phyloP scores from a whole-genome alignment of 202 grass and related monocot species.

The Eragrostis tef region DNA sequence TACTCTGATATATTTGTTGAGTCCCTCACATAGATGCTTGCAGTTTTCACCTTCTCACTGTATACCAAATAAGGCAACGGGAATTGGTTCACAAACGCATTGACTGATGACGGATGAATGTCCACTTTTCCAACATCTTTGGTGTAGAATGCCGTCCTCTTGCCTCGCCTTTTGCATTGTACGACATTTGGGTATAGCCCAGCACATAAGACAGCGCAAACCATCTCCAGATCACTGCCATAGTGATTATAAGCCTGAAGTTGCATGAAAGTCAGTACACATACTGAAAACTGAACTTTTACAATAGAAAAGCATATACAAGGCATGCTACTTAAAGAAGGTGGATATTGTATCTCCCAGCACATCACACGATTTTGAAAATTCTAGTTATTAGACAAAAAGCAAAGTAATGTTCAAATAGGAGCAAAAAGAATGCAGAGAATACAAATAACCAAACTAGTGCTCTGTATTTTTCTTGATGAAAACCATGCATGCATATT shows the following conservation, averaged over 20 bases:
- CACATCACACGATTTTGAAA: background rate
- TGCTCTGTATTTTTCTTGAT: background rate
- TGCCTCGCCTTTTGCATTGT: conserved; percentile 89
- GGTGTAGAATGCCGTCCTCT: conserved; percentile 80
- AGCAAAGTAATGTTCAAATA: background rate
- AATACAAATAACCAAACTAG: background rate
- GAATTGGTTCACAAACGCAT: conserved; percentile 69
- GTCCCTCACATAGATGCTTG: conserved; percentile 85
- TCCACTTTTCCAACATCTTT: conserved; percentile 96
- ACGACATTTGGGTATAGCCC: conserved; percentile 95
- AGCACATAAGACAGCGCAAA: conserved; percentile 85
- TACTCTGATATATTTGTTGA: conserved; percentile 98
- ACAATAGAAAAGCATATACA: background rate
- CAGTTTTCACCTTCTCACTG: conserved; percentile 92
- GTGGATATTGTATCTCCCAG: background rate
- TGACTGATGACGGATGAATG: conserved; percentile 93
- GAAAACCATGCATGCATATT: background rate
- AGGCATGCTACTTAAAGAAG: background rate
- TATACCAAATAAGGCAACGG: conserved; percentile 95
- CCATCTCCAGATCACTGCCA: conserved; percentile 85
- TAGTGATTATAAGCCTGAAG: conserved; percentile 81
- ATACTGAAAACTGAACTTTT: background rate
- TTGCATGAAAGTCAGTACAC: conserved; percentile 26
- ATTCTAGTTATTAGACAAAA: background rate
- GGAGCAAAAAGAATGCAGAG: background rate